A percentile compares a stretch with the other conserved stretches of the same genome.
Conservation (phyloP, 345 rosid genomes). For the Bruguiera parviflora region DNA sequence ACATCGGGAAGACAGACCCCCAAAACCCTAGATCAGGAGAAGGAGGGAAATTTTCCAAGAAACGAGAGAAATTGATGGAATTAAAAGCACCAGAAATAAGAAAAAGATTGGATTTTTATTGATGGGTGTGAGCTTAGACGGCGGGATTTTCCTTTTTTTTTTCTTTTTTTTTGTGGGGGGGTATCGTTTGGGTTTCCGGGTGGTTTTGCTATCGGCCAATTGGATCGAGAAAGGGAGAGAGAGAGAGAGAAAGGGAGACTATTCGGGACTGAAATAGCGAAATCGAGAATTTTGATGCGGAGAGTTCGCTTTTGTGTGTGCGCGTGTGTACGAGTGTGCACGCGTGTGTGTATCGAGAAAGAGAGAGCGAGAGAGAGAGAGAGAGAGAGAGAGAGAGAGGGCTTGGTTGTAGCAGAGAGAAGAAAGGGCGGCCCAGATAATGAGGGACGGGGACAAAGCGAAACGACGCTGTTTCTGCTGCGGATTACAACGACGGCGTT, state of each 20-base stretch:
- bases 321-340: no score
- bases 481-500: no score
- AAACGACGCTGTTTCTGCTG: not conserved
- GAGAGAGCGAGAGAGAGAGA: not conserved
- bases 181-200: not conserved
- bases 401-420: not conserved
- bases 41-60: not conserved
- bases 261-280: not conserved
- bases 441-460: not conserved
- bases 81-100: no score
- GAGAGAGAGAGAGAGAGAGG: not conserved
- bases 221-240: not conserved
- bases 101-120: not conserved
- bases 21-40: constrained; percentile 1
- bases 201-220: not conserved
- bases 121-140: not conserved
- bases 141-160: not conserved
- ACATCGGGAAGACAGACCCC: not conserved
- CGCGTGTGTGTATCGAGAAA: not conserved
- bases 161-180: not conserved
- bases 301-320: not conserved
- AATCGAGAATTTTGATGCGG: constrained; percentile 2
- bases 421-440: not conserved
- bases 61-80: not conserved
- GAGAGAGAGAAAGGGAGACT: not conserved